Base-by-base conservation (phyloP, 345 rosid genomes). In the Brassica carinata region DNA sequence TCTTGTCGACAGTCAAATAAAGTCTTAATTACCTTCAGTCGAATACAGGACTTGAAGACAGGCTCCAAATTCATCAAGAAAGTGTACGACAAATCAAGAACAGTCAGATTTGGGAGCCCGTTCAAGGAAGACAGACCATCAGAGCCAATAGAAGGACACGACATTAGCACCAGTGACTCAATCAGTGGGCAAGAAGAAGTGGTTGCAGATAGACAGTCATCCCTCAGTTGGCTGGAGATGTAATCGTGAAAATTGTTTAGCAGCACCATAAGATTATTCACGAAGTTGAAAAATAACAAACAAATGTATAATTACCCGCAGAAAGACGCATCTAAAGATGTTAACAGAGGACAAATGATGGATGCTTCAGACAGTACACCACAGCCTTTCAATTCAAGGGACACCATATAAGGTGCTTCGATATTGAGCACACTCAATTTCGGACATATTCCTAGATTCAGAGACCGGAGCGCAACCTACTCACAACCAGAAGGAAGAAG, bases 361-460 rank as follows among this genome's bases (percentile, higher is more conserved):
- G 88, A 86, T 76, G 92, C 98, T 75, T 92, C 92, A 34, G 97
- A 90, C 70, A 92, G 80, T 14, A 90, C 95, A 78, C 99, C 98
- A 61, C 99, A 96, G 74, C 98, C 98, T 85, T 96, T 90, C 85
- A 96, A 86, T 91, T 96, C 99, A 18, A 96, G 94, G 36, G 91
- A 80, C 79, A 86, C 90, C 99, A 96, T 89, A 75, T 40, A 67
- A 5, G 92, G 91, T 11, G 97, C 98, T 87, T 96, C 90, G 62
- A 94, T 92, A 77, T 18, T 82, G 64, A 96, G 97, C 9, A 80
- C 73, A 55, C 83, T 88, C 91, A 96, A 65, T 86, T 96, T 94
- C 7, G 99, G 98, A 79, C 98, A 94, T 83, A 96, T 96, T 73
- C 99, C 97, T 82, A 94, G 88, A 81, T 96, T 94, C 2, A 94